These are phyloP conservation scores for Aspergillus affinis DNA, from an alignment of 495 filamentous ascomycete species.

Conservation along the genomic window DNA sequence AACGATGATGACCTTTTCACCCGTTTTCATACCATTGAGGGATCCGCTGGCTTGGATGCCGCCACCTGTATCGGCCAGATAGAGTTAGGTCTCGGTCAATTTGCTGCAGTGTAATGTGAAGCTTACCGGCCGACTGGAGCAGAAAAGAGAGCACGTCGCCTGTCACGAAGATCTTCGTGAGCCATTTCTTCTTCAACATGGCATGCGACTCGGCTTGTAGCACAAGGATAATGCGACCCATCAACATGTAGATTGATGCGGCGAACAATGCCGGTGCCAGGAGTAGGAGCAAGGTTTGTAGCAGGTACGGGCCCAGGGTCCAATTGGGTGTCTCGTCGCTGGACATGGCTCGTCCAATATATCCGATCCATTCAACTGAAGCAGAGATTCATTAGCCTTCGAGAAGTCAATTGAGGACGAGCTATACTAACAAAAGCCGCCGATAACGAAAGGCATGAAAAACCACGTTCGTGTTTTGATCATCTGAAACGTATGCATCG, in stretches of 20 bases:
- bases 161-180: constrained; percentile 23
- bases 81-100: neutral
- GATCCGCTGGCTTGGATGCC: constrained; percentile 17
- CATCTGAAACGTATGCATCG: constrained; percentile 48
- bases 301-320: constrained; percentile 20
- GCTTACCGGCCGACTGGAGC: constrained; percentile 14
- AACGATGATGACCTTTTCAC: constrained; percentile 40
- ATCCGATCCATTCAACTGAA: constrained; percentile 52
- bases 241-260: constrained; percentile 56
- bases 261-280: constrained; percentile 46
- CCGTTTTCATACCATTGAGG: constrained; percentile 22
- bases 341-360: constrained; percentile 47
- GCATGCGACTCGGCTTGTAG: constrained; percentile 35
- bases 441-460: constrained; percentile 57
- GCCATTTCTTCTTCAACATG: constrained; percentile 13
- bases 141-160: constrained; percentile 23
- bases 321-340: constrained; percentile 18
- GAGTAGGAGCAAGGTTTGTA: constrained; percentile 31
- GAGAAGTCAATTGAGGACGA: neutral
- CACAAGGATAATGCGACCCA: constrained; percentile 43
- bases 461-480: constrained; percentile 54
- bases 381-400: neutral
- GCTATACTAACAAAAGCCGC: constrained; percentile 49
- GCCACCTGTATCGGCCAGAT: constrained; percentile 2
- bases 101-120: neutral